Evolutionary conservation across 1,284 basidiomycete genomes (phyloP).

Genomic region (Ceratobasidium sp.): DNA sequence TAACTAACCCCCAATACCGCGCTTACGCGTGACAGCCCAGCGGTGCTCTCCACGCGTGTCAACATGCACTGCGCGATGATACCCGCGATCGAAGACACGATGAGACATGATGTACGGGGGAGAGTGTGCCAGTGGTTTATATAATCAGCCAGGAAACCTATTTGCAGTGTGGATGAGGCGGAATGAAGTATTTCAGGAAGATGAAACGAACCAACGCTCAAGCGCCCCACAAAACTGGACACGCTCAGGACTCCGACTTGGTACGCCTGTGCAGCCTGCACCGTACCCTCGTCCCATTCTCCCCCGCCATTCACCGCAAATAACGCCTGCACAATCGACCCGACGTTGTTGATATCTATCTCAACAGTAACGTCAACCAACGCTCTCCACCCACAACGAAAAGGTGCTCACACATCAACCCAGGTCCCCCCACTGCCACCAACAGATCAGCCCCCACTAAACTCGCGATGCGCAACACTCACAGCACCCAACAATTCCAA

Average conservation of each 20-base stretch:
- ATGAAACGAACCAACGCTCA: conserved; percentile 73
- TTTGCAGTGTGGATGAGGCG: not conserved
- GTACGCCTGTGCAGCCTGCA: conserved; percentile 81
- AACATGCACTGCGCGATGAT: conserved; percentile 67
- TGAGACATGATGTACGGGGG: conserved; percentile 78
- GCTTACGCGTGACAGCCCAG: conserved; percentile 77
- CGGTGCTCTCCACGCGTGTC: conserved; percentile 9
- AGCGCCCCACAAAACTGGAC: conserved; percentile 84
- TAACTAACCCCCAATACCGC: conserved; percentile 77
- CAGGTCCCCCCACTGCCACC: conserved; percentile 81
- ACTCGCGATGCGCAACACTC: conserved; percentile 43
- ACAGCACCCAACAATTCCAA: conserved; percentile 75
- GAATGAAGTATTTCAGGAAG: not conserved
- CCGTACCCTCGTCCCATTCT: conserved; percentile 70
- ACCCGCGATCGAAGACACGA: conserved; percentile 72
- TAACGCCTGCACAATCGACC: conserved; percentile 89
- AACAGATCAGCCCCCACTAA: conserved; percentile 9
- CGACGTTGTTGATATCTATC: conserved; percentile 92
- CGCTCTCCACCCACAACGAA: not conserved
- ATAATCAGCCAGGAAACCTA: conserved; percentile 78
- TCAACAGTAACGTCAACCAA: not conserved
- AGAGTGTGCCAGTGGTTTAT: conserved; percentile 67
- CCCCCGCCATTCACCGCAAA: conserved; percentile 68
- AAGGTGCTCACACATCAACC: conserved; percentile 78
- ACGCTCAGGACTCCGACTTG: conserved; percentile 89